phyloP scores from a whole-genome alignment of 1,284 basidiomycete species.

The Apiotrichum akiyoshidainum region DNA sequence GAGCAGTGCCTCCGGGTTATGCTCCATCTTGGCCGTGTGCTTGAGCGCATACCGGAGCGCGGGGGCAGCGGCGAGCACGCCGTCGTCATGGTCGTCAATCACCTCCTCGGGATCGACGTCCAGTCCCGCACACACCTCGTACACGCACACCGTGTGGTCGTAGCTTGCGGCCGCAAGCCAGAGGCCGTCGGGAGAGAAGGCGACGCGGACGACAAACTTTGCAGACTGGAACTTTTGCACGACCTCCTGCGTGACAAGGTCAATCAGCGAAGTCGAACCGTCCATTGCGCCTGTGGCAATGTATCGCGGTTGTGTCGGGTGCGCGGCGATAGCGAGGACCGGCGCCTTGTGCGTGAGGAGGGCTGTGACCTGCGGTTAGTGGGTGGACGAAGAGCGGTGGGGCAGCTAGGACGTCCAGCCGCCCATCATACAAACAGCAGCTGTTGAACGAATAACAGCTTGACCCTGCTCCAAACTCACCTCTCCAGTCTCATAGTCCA shows the following conservation, averaged over 20 bases:
- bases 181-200: conserved; percentile 40
- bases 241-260: conserved; percentile 38
- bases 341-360: conserved; percentile 47
- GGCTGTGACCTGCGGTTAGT: conserved; percentile 31
- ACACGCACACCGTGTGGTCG: conserved; percentile 45
- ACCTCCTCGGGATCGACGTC: conserved; percentile 27
- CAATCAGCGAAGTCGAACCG: conserved; percentile 41
- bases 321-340: conserved; percentile 42
- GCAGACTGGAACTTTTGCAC: conserved; percentile 43
- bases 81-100: conserved; percentile 39
- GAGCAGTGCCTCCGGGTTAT: conserved; percentile 48
- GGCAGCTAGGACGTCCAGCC: background rate
- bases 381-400: too few relatives aligned
- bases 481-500: conserved; percentile 73
- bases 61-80: conserved; percentile 37
- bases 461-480: conserved; percentile 21
- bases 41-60: conserved; percentile 33
- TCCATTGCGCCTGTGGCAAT: conserved; percentile 49
- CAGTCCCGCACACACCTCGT: conserved; percentile 22
- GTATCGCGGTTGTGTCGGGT: conserved; percentile 45
- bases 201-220: conserved; percentile 48
- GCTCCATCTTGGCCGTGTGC: conserved; percentile 31
- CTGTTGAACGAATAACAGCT: background rate
- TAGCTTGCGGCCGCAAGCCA: conserved; percentile 49
- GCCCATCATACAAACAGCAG: background rate